Percentiles rank a stretch among this genome's conserved stretches.
Evolutionary conservation across 139 green algal species (phyloP).

Genomic region (Chlamydomonas sp.): DNA sequence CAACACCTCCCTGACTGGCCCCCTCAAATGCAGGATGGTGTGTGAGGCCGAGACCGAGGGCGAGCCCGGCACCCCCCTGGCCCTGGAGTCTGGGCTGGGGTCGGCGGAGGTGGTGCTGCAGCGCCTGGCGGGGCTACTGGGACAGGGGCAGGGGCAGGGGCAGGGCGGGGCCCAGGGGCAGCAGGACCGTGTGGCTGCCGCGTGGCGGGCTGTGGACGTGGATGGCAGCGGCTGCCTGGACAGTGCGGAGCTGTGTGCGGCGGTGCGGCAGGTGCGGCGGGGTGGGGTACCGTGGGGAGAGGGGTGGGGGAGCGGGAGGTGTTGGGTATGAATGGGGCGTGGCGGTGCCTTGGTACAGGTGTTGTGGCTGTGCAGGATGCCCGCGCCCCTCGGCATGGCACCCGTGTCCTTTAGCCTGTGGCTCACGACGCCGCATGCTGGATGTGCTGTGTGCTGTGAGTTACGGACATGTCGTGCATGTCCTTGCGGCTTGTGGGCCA

Average conservation of each 20-base stretch:
- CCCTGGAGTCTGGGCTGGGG: neutral
- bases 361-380: no score
- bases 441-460: no score
- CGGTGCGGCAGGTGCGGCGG: neutral
- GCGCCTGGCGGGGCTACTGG: neutral
- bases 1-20: no score
- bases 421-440: no score
- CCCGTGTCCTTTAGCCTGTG: no score
- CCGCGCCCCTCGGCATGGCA: no score
- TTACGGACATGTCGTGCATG: no score
- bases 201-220: neutral
- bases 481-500: no score
- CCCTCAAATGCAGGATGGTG: slow-evolving; percentile 7
- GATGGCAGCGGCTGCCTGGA: slow-evolving; percentile 30
- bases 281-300: neutral
- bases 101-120: slow-evolving; percentile 23
- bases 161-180: no score
- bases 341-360: neutral
- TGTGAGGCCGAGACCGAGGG: neutral
- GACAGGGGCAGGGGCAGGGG: neutral
- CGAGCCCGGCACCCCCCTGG: neutral
- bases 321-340: no score
- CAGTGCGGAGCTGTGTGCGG: slow-evolving; percentile 9
- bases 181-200: neutral
- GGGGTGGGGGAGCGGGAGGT: neutral